These are phyloP conservation scores for Nakaseomyces glabratus DNA, from an alignment of 1,139 yeast species.

Conservation along the genomic window DNA sequence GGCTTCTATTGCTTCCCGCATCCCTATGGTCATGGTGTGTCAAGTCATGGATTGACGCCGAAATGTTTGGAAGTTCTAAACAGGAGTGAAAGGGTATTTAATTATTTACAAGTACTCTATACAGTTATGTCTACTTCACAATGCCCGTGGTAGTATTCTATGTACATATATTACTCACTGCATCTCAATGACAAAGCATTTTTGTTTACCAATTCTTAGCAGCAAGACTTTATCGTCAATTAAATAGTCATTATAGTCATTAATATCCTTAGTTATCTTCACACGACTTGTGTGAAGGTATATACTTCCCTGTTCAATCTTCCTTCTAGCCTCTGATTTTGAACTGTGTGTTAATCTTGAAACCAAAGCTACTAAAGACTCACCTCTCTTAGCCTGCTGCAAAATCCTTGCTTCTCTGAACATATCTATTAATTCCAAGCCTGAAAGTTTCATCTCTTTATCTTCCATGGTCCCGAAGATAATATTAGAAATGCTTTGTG, in stretches of 20 bases:
- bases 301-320: slow-evolving; percentile 65
- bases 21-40: slow-evolving; percentile 26
- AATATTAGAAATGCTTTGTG: slow-evolving; percentile 54
- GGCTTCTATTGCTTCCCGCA: slow-evolving; percentile 19
- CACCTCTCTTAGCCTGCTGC: slow-evolving; percentile 32
- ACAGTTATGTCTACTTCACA: too few relatives aligned
- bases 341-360: slow-evolving; percentile 36
- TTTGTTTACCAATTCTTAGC: slow-evolving; percentile 68
- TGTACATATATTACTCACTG: slow-evolving; percentile 12
- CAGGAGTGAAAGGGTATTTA: slow-evolving; percentile 10
- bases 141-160: too few relatives aligned
- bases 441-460: slow-evolving; percentile 41
- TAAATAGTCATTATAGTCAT: slow-evolving; percentile 41
- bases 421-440: slow-evolving; percentile 47
- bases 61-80: slow-evolving; percentile 24
- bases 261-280: slow-evolving; percentile 39
- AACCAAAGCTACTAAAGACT: slow-evolving; percentile 29
- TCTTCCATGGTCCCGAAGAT: slow-evolving; percentile 54
- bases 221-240: slow-evolving; percentile 55
- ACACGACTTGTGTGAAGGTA: slow-evolving; percentile 55
- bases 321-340: slow-evolving; percentile 52
- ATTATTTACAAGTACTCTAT: slow-evolving; percentile 1
- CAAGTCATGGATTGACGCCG: slow-evolving; percentile 25
- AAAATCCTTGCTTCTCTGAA: slow-evolving; percentile 58
- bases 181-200: slow-evolving; percentile 48